Percentiles rank a stretch among this genome's conserved stretches.
These are phyloP conservation scores for Russula sp. DNA, from an alignment of 768 basidiomycete genomes.

Conservation along the genomic window DNA sequence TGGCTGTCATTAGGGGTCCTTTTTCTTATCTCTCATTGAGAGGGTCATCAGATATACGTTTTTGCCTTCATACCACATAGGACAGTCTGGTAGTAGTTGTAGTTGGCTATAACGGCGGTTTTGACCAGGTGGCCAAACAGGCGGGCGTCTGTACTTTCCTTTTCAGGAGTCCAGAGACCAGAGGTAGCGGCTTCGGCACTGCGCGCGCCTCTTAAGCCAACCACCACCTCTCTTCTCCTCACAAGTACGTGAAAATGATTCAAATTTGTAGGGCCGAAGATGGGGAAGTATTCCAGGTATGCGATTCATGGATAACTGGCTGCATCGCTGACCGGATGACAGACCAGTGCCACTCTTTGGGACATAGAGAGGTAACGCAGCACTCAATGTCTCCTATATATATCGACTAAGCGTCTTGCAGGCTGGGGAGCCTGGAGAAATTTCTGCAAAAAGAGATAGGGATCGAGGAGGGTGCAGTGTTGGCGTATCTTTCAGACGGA, in stretches of 20 bases:
- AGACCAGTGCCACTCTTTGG: conserved; percentile 60
- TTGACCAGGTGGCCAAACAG: neutral
- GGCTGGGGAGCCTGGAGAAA: conserved; percentile 59
- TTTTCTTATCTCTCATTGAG: neutral
- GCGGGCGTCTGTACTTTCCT: conserved; percentile 11
- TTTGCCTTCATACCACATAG: neutral
- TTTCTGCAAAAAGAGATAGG: conserved; percentile 71
- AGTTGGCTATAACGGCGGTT: neutral
- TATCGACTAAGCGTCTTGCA: conserved; percentile 29
- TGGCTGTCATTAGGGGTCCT: neutral
- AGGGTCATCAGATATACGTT: neutral
- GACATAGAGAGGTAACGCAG: conserved; percentile 65
- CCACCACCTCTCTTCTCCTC: neutral
- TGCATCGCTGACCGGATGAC: conserved; percentile 7
- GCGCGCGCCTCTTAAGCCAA: neutral
- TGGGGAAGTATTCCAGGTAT: conserved; percentile 35
- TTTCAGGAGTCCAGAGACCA: conserved; percentile 12
- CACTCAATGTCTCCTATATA: neutral
- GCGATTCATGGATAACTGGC: neutral
- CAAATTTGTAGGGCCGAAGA: conserved; percentile 40
- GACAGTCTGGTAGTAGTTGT: neutral
- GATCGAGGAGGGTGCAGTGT: conserved; percentile 58
- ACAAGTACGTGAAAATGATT: conserved; percentile 28
- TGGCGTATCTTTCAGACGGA: conserved; percentile 79
- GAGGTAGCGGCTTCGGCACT: neutral